Conservation (phyloP, 805 yeast genomes). For the Jamesozyma piceae region DNA sequence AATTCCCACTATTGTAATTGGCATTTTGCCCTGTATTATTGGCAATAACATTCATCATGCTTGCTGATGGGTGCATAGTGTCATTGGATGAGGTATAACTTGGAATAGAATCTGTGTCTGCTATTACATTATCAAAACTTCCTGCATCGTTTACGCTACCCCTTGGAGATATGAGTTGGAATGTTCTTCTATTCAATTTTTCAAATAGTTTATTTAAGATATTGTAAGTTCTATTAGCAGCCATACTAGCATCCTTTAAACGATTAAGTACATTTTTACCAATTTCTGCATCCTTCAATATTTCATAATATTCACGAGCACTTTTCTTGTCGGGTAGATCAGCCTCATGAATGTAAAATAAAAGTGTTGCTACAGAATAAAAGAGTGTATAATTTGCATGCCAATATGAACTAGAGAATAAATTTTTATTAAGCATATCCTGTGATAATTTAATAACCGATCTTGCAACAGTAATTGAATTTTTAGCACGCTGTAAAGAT, state of each 20-base stretch:
- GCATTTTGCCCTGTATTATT: background rate
- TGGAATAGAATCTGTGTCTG: background rate
- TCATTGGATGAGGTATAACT: background rate
- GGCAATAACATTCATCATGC: background rate
- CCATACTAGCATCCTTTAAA: slow-evolving; percentile 63
- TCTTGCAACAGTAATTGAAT: slow-evolving; percentile 77
- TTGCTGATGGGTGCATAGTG: background rate
- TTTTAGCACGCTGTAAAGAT: slow-evolving; percentile 66
- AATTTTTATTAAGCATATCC: slow-evolving; percentile 62
- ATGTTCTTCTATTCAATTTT: slow-evolving; percentile 65
- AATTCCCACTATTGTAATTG: background rate
- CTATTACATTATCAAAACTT: background rate
- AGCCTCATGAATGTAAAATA: slow-evolving; percentile 64
- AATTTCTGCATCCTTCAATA: slow-evolving; percentile 67
- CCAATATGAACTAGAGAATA: slow-evolving; percentile 86
- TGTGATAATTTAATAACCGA: slow-evolving; percentile 71
- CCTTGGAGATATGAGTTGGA: slow-evolving; percentile 31
- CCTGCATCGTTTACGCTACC: background rate
- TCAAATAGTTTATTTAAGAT: slow-evolving; percentile 73
- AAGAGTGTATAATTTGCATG: slow-evolving; percentile 89
- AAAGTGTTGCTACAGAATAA: slow-evolving; percentile 80
- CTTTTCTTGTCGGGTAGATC: slow-evolving; percentile 36
- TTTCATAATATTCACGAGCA: slow-evolving; percentile 42
- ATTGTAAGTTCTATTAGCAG: slow-evolving; percentile 73
- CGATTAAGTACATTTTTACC: slow-evolving; percentile 68